Conservation (phyloP, 176 grass and related monocot genomes). For the Carex littledalei region DNA sequence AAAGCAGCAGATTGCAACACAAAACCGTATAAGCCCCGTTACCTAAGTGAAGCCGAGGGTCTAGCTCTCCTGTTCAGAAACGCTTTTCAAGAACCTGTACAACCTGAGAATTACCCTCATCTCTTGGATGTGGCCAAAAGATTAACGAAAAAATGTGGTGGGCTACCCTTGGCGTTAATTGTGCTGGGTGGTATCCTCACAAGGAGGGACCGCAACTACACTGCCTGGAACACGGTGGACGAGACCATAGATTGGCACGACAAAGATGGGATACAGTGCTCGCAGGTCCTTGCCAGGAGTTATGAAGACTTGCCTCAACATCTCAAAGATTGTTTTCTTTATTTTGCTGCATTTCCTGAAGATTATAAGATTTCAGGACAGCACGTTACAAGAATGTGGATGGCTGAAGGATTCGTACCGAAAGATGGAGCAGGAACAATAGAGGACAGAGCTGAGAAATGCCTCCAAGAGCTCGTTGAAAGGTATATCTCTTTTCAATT, state of each 20-base stretch:
- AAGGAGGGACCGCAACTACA: not conserved
- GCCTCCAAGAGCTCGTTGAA: not conserved
- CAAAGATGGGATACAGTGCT: no score
- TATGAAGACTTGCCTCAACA: no score
- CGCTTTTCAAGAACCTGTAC: not conserved
- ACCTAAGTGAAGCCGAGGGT: not conserved
- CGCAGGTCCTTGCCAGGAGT: no score
- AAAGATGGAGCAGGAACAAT: not conserved
- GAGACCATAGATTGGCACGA: no score
- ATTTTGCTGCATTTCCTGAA: no score
- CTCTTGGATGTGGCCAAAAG: not conserved
- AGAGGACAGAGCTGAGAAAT: not conserved
- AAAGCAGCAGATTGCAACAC: not conserved
- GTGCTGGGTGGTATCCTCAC: not conserved
- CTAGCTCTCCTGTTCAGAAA: not conserved
- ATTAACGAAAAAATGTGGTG: not conserved
- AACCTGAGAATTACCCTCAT: not conserved
- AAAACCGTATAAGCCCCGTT: not conserved
- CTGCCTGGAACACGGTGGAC: not conserved
- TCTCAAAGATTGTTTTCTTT: no score
- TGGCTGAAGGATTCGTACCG: not conserved
- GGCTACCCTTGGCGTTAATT: not conserved
- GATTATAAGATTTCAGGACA: no score
- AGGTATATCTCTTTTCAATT: not conserved
- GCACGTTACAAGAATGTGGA: not conserved